These are phyloP conservation scores for Colletotrichum destructivum DNA, from an alignment of 2,329 filamentous ascomycete genomes.

Conservation along the genomic window DNA sequence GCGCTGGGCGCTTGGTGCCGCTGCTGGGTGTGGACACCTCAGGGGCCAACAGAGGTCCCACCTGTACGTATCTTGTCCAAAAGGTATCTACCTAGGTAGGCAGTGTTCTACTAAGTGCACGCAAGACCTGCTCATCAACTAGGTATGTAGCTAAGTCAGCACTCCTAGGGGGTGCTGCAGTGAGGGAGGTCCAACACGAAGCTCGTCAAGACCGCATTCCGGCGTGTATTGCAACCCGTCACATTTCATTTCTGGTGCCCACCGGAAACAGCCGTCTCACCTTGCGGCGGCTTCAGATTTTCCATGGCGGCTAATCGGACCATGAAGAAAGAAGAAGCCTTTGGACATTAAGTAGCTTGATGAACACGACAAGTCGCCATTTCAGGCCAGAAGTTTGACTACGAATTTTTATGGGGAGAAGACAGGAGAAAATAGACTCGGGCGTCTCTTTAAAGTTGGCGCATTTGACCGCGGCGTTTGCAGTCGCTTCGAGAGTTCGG, in stretches of 20 bases:
- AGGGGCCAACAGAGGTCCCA: neutral
- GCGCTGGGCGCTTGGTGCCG: slow-evolving; percentile 4
- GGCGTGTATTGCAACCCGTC: too few species aligned
- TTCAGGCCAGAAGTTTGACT: neutral
- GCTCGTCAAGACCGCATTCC: too few species aligned
- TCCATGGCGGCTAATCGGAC: neutral
- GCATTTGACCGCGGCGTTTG: too few species aligned
- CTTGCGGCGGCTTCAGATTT: neutral
- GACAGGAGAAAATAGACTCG: too few species aligned
- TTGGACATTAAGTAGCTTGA: too few species aligned
- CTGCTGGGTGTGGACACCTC: slow-evolving; percentile 1
- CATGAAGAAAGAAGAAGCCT: too few species aligned
- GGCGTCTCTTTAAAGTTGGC: too few species aligned
- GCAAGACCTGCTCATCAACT: neutral
- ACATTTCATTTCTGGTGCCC: too few species aligned
- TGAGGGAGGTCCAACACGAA: too few species aligned
- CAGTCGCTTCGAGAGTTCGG: neutral
- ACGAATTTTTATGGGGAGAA: neutral
- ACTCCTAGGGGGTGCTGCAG: too few species aligned
- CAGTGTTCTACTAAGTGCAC: neutral
- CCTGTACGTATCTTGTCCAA: slow-evolving; percentile 7
- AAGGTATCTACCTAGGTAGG: neutral
- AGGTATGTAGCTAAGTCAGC: neutral
- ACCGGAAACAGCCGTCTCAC: slow-evolving; percentile 5
- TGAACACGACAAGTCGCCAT: neutral